phyloP scores from a whole-genome alignment of 2,329 filamentous ascomycete species.

The Scopulariopsis brevicaulis region DNA sequence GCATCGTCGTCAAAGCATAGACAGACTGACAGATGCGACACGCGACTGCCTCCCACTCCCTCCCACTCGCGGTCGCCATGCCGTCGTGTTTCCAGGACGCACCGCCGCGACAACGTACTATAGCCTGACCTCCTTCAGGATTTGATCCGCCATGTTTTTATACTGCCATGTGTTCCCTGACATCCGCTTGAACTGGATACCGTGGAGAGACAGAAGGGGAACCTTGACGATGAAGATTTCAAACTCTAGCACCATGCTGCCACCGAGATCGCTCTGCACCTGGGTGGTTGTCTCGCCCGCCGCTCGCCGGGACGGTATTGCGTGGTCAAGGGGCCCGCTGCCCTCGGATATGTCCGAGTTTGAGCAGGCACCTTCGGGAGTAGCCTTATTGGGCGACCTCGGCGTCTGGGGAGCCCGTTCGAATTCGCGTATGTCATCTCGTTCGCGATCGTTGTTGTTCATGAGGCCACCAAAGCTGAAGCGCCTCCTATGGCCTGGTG shows the following conservation, averaged over 20 bases:
- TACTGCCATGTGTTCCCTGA: slow-evolving; percentile 96
- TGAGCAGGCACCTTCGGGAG: slow-evolving; percentile 62
- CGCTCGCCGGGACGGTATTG: slow-evolving; percentile 41
- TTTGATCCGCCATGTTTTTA: slow-evolving; percentile 96
- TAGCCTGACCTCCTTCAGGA: slow-evolving; percentile 74
- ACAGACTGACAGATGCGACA: not conserved
- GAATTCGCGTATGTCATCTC: slow-evolving; percentile 60
- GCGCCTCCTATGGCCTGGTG: slow-evolving; percentile 55
- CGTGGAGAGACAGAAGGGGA: slow-evolving; percentile 81
- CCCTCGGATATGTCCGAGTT: slow-evolving; percentile 82
- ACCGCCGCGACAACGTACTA: slow-evolving; percentile 27
- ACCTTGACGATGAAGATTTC: slow-evolving; percentile 98
- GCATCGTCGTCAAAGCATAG: too few species aligned
- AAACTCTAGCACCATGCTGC: slow-evolving; percentile 75
- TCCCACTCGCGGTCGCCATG: not conserved
- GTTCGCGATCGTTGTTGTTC: slow-evolving; percentile 47
- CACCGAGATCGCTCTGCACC: slow-evolving; percentile 80
- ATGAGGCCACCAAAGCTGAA: slow-evolving; percentile 71
- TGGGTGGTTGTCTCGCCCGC: slow-evolving; percentile 86
- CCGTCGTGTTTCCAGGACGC: not conserved
- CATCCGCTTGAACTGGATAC: slow-evolving; percentile 96
- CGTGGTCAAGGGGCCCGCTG: slow-evolving; percentile 47
- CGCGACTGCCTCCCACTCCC: not conserved
- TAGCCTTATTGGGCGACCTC: slow-evolving; percentile 30
- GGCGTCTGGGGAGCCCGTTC: slow-evolving; percentile 26